These are phyloP conservation scores for Arbutus unedo DNA, from an alignment of 148 eudicot genomes.

Conservation along the genomic window DNA sequence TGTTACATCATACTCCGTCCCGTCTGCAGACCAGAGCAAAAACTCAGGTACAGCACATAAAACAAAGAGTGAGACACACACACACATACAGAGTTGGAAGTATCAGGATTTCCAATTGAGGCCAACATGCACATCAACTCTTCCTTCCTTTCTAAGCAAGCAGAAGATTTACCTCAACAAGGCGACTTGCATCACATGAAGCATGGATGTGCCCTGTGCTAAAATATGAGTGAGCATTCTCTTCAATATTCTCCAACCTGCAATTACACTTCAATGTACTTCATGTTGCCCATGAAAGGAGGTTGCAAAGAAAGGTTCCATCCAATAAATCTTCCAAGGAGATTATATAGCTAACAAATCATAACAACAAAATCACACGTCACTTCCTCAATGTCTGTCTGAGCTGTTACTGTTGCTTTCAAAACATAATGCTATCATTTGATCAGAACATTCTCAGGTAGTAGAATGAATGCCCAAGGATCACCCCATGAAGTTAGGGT, in stretches of 20 bases:
- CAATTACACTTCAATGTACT: constrained; percentile 10
- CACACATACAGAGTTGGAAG: background rate
- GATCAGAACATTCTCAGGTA: background rate
- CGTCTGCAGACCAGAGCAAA: constrained; percentile 19
- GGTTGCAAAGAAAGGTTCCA: background rate
- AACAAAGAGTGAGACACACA: too few relatives aligned
- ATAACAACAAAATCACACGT: background rate
- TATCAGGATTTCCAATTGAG: background rate
- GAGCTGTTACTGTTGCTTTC: background rate
- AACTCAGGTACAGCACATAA: background rate
- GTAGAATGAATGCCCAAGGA: background rate
- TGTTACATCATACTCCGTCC: constrained; percentile 18
- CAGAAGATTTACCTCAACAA: constrained; percentile 38
- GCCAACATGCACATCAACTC: background rate
- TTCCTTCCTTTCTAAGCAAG: background rate
- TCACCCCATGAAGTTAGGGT: background rate
- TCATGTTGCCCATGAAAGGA: background rate
- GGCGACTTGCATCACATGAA: constrained; percentile 46
- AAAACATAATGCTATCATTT: background rate
- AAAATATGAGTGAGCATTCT: constrained; percentile 71
- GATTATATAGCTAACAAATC: constrained; percentile 6
- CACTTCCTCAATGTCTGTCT: background rate
- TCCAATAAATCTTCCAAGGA: background rate
- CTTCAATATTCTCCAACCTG: constrained; percentile 82
- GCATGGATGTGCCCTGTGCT: constrained; percentile 56